Percentiles rank a stretch among this genome's conserved stretches.
Conservation (phyloP, 306 rosid genomes). For the Pterocarpus macrocarpus region DNA sequence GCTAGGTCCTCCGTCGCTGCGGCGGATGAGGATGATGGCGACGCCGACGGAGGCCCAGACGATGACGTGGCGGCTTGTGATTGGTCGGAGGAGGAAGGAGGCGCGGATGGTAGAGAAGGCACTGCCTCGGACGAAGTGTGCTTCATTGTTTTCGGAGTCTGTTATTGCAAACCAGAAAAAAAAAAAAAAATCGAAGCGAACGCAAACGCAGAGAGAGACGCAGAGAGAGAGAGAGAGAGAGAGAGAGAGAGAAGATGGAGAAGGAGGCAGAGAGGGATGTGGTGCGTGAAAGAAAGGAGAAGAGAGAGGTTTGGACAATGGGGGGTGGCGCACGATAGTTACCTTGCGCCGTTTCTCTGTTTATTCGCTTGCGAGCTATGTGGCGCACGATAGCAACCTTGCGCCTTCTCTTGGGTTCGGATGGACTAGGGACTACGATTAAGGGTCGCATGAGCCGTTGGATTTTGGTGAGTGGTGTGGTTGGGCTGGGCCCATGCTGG, state of each 20-base stretch:
- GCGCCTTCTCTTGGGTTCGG: constrained; percentile 40
- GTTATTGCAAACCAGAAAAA: no score
- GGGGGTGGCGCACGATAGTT: constrained; percentile 48
- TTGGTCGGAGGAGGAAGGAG: constrained; percentile 60
- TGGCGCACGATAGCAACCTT: constrained; percentile 51
- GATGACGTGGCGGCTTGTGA: constrained; percentile 68
- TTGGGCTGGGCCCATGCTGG: not conserved
- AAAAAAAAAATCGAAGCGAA: constrained; percentile 2
- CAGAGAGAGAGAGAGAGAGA: not conserved
- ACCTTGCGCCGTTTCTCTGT: constrained; percentile 45
- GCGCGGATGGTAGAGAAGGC: constrained; percentile 66
- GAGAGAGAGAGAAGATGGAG: constrained; percentile 18
- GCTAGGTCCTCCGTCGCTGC: constrained; percentile 86
- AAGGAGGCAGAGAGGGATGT: constrained; percentile 42
- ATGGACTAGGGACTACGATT: not conserved
- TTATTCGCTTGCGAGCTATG: not conserved
- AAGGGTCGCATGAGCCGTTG: not conserved
- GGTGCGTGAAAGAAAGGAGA: not conserved
- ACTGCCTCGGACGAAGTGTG: constrained; percentile 85
- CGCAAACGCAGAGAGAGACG: not conserved
- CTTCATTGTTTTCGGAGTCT: constrained; percentile 68
- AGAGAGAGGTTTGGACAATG: constrained; percentile 59
- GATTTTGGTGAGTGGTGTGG: not conserved
- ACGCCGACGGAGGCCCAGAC: constrained; percentile 56
- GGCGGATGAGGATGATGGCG: constrained; percentile 50